Evolutionary conservation across 352 stramenopile genomes (phyloP).

Genomic region (Pythium dissimile): DNA sequence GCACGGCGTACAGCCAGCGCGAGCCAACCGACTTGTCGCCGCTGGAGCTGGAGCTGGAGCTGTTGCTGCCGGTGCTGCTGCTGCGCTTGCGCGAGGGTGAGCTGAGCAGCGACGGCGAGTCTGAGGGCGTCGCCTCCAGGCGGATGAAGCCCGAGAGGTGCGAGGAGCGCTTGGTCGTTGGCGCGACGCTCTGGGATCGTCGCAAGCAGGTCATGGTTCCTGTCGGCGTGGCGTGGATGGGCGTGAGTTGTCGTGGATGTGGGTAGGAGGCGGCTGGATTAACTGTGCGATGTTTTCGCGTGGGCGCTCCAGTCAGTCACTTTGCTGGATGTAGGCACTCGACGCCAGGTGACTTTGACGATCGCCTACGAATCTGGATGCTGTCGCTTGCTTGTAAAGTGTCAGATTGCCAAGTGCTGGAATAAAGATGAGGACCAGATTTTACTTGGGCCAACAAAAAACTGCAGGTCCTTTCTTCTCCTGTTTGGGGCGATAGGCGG

Average conservation of each 20-base stretch:
- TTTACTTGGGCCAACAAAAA: background rate
- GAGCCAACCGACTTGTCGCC: constrained; percentile 7
- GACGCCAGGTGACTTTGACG: background rate
- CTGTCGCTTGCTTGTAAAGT: constrained; percentile 18
- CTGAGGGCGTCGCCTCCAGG: constrained; percentile 7
- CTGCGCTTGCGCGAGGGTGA: constrained; percentile 23
- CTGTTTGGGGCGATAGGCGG: background rate
- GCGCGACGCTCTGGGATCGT: constrained; percentile 21
- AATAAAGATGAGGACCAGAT: background rate
- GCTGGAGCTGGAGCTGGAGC: background rate
- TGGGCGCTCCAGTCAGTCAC: background rate
- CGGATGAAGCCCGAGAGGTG: constrained; percentile 25
- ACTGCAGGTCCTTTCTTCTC: background rate
- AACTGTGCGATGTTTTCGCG: constrained; percentile 5
- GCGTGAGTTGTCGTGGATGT: background rate
- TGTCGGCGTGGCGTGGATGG: background rate
- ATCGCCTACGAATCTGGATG: constrained; percentile 14
- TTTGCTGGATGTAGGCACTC: constrained; percentile 5
- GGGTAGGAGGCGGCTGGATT: background rate
- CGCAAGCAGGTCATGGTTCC: constrained; percentile 25
- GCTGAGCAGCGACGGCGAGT: background rate
- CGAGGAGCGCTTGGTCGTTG: constrained; percentile 18
- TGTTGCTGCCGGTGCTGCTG: constrained; percentile 20
- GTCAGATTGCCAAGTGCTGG: constrained; percentile 12
- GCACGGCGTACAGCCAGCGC: constrained; percentile 30